phyloP scores from a whole-genome alignment of 2,329 filamentous ascomycete genomes.

The Didymella glomerata region DNA sequence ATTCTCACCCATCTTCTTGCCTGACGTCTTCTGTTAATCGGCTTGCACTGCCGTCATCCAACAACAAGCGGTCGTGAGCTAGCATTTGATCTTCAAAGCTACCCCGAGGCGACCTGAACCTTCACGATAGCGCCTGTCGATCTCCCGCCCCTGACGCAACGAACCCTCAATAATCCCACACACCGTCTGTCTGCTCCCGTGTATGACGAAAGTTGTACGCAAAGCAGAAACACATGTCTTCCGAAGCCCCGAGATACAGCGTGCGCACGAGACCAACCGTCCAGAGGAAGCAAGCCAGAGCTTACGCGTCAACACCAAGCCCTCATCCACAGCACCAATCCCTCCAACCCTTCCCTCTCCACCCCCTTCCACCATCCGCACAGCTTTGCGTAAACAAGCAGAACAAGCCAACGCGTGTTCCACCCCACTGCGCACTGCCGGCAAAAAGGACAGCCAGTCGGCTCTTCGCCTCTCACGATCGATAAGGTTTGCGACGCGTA shows the following conservation, averaged over 20 bases:
- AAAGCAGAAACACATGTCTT: neutral
- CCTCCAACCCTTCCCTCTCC: too few relatives aligned
- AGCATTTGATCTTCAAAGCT: neutral
- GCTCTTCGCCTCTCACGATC: neutral
- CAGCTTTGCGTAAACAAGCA: neutral
- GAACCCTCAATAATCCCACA: neutral
- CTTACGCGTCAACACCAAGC: neutral
- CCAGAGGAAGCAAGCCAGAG: too few relatives aligned
- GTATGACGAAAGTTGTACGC: neutral
- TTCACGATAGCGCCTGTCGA: neutral
- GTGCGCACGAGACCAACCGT: too few relatives aligned
- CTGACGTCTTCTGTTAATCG: too few relatives aligned
- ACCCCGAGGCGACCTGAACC: neutral
- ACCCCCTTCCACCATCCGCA: neutral
- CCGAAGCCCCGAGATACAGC: too few relatives aligned
- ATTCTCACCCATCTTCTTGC: neutral
- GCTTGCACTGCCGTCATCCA: neutral
- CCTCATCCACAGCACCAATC: too few relatives aligned
- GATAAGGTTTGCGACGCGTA: neutral
- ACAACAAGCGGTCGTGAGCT: neutral
- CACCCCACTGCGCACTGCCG: too few relatives aligned
- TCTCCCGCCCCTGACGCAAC: neutral
- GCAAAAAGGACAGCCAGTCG: neutral
- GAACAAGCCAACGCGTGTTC: neutral
- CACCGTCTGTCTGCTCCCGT: neutral